Base-by-base conservation (phyloP, 345 rosid genomes). In the Eucalyptus fibrosa region DNA sequence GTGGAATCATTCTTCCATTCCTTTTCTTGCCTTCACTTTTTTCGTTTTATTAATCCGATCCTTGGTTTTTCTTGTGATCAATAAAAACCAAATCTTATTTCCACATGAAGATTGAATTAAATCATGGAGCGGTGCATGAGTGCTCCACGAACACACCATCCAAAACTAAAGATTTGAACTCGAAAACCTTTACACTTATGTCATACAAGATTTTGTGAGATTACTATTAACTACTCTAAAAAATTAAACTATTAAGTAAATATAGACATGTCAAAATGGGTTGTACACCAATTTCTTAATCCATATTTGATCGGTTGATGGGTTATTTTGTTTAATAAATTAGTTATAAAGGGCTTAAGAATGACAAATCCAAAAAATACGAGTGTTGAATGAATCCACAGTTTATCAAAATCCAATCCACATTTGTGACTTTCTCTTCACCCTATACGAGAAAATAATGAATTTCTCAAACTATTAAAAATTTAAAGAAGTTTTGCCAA, bases 391-490 rank as follows among this genome's bases (percentile, higher is more conserved):
- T 10, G 30, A 11, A 24, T 56, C 2, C 3, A 56, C 7, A 1
- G 0, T 56, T 23, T 56, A 10, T 56, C 30, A 3, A 24, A 23
- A 56, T 10, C 30, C 30, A 56, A 56, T 30, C 7, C 2, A 0
- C 62, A 23, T 56, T 56, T 56, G 30, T 56, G 30, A 56, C 2
- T 56, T 56, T 56, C 62, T 23, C 62, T 56, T 24, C 62, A 56
- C 30, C 1, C 0, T 24, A 24, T 24, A 56, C 1, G 1, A 56
- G 62, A 24, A 56, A 56, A 56, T 56, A 9, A 56, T 24, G 30
- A 24, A 56, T 24, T 24, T 24, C 30, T 56, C 30, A 24, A 17
- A 56, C 62, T 56, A 24, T 56, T 24, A 1, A 0, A 56, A 56
- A 24, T 24, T 24, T 2, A 24, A 24, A 56, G 13, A 21, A 56